Evolutionary conservation across 768 basidiomycete species (phyloP).

Genomic region (Hydnum rufescens): DNA sequence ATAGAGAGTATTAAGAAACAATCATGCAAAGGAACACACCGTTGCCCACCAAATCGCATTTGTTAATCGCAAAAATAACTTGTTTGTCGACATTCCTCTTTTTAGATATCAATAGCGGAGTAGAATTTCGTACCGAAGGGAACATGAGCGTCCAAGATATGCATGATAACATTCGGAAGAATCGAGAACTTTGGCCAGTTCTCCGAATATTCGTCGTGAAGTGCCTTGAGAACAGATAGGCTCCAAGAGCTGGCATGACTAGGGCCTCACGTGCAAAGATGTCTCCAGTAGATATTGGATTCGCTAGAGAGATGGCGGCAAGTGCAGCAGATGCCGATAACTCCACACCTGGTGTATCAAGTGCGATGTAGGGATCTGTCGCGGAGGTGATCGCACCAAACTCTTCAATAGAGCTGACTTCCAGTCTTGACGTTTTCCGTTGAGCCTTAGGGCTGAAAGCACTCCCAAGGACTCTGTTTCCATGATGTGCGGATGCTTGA

Average conservation of each 20-base stretch:
- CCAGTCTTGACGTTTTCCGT: slow-evolving; percentile 70
- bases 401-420: slow-evolving; percentile 85
- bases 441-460: slow-evolving; percentile 95
- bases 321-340: slow-evolving; percentile 17
- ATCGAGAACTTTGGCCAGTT: slow-evolving; percentile 97
- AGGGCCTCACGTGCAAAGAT: background rate
- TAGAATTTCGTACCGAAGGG: slow-evolving; percentile 90
- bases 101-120: slow-evolving; percentile 73
- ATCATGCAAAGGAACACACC: slow-evolving; percentile 29
- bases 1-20: background rate
- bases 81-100: slow-evolving; percentile 98
- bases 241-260: slow-evolving; percentile 24
- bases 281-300: slow-evolving; percentile 14
- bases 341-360: slow-evolving; percentile 19
- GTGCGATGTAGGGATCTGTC: background rate
- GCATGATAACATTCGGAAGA: slow-evolving; percentile 92
- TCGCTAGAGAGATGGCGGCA: slow-evolving; percentile 25
- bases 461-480: slow-evolving; percentile 83
- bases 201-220: slow-evolving; percentile 87
- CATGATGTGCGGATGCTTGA: slow-evolving; percentile 66
- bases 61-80: slow-evolving; percentile 90
- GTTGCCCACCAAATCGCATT: slow-evolving; percentile 99
- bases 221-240: slow-evolving; percentile 93
- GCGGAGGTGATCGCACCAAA: slow-evolving; percentile 30
- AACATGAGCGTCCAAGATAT: slow-evolving; percentile 88